A percentile compares a stretch with the other conserved stretches of the same genome.
Conservation (phyloP, 495 filamentous ascomycete species). For the Niebla homalea region DNA sequence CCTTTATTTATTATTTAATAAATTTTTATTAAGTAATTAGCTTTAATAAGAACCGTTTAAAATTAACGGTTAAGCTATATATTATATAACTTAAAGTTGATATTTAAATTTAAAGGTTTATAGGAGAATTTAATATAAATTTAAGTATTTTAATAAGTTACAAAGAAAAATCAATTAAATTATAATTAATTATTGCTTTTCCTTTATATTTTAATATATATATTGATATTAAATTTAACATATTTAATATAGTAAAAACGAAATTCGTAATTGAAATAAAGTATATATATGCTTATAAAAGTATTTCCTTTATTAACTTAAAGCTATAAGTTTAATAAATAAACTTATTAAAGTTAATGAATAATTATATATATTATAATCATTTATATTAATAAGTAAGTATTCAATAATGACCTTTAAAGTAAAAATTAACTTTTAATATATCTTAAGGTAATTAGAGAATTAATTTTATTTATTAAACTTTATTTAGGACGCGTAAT, state of each 20-base stretch:
- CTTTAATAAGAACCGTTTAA: conserved; percentile 15
- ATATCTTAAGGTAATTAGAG: too few species aligned
- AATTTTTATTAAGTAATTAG: background rate
- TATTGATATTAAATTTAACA: conserved; percentile 32
- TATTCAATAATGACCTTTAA: too few species aligned
- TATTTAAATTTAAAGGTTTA: conserved; percentile 16
- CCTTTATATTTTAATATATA: conserved; percentile 25
- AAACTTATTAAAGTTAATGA: conserved; percentile 14
- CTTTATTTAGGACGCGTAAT: background rate
- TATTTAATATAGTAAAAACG: too few species aligned
- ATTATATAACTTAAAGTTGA: conserved; percentile 19
- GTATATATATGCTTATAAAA: conserved; percentile 23
- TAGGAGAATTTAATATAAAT: conserved; percentile 28
- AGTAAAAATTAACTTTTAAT: too few species aligned
- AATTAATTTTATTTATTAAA: too few species aligned
- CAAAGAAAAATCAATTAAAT: conserved; percentile 13
- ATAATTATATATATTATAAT: background rate
- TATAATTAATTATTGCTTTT: conserved; percentile 16
- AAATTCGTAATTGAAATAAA: too few species aligned
- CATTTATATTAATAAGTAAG: too few species aligned
- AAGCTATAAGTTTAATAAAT: conserved; percentile 25
- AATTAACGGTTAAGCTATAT: conserved; percentile 16
- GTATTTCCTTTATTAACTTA: conserved; percentile 35
- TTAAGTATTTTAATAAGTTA: conserved; percentile 17
- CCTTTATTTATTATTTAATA: too few species aligned